Conservation (phyloP, 2,329 filamentous ascomycete species). For the Penicillium sumatraense region DNA sequence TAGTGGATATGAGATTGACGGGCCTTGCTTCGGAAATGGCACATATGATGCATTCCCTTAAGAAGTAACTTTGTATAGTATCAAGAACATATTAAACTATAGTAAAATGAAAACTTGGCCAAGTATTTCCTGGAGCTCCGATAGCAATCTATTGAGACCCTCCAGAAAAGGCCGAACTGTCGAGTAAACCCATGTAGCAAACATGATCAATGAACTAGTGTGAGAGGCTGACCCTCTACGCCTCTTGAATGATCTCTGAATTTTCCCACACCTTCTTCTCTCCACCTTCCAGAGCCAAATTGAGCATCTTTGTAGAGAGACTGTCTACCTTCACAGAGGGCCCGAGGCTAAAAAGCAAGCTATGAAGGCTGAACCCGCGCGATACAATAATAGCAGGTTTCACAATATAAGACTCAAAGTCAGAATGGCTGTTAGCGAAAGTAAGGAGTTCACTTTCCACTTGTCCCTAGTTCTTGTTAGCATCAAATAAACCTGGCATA, state of each 20-base stretch:
- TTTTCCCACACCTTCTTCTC: constrained; percentile 19
- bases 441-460: constrained; percentile 21
- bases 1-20: constrained; percentile 30
- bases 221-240: not conserved
- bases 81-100: not conserved
- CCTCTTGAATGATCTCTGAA: constrained; percentile 4
- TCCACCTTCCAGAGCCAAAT: constrained; percentile 20
- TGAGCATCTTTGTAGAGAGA: constrained; percentile 17
- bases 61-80: not conserved
- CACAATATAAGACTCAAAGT: constrained; percentile 26
- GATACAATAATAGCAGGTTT: constrained; percentile 22
- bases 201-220: not conserved
- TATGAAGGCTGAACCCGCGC: constrained; percentile 6
- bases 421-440: constrained; percentile 6
- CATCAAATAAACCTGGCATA: not conserved
- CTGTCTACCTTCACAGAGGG: constrained; percentile 20
- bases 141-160: too few species aligned
- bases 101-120: too few species aligned
- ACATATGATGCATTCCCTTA: constrained; percentile 13
- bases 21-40: constrained; percentile 17
- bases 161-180: not conserved
- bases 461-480: constrained; percentile 17
- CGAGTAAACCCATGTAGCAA: not conserved
- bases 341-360: constrained; percentile 13
- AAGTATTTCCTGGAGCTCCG: too few species aligned